Evolutionary conservation across 179 eudicot genomes (phyloP), one percentile per base, ranked within the genome.

Genomic region (Amaranthus tricolor): DNA sequence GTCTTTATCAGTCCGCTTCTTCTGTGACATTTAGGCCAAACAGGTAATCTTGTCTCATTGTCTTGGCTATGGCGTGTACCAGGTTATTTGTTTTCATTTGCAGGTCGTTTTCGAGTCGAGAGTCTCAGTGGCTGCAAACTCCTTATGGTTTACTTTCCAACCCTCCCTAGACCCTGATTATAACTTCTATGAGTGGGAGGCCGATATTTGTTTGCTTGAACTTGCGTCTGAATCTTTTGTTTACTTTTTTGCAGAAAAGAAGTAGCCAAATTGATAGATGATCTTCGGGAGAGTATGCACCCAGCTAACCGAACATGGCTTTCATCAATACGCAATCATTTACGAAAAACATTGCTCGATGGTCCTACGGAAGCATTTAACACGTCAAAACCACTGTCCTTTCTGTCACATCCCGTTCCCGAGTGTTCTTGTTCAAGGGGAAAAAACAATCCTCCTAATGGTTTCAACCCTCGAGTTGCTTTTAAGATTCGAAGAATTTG

Each of bases 271-370:
- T 79, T 84, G n/a, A 71, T 93, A 56, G 97, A 90, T 12, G 90
- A 93, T 75, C 88, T 83, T 24, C 85, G 84, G 2, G 93, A 84
- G 79, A 84, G 88, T 74, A 59, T 86, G 60, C 89, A 88, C 66
- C 90, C 88, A 71, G 90, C 91, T 19, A 91, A 93, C 80, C 89
- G 82, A 54, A 93, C 98, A 5, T 93, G 98, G 98, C 88, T 93
- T 55, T 81, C 82, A 44, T 87, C 96, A 24, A 82, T 91, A 9
- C 91, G 98, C 58, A 83, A 77, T 64, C 97, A 91, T 68, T 78
- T 93, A 70, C 84, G 88, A 58, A 81, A 69, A 73, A 61, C 86
- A 40, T 62, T 90, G 70, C 69, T 83, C 0, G 84, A 89, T 64
- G 88, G 92, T 53, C 81, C 89, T 19, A 54, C 76, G 47, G 77